Base-by-base conservation (phyloP, 2,329 filamentous ascomycete genomes). In the Podosphaera fusca region DNA sequence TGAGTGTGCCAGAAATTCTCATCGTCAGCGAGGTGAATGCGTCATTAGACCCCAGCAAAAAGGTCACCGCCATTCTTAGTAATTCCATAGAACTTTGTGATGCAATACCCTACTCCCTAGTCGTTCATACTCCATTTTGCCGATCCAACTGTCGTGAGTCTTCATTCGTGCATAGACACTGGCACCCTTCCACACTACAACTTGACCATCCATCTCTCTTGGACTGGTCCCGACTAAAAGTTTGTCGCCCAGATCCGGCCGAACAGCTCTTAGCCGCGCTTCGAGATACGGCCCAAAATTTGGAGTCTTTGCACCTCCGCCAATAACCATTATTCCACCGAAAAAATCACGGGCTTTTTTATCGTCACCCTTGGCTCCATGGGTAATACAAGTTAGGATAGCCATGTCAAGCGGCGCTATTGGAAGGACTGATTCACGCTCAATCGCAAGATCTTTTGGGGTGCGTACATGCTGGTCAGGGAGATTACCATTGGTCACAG, bases 131-230 rank as follows among this genome's bases (percentile, higher is more conserved):
- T 96, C 90, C 64, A 84, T 75, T 52, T 80, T 79, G 12, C 83
- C 84, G 66, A 96, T 87, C 92, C 92, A 98, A 65, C 85, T 92
- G 69, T 98, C 92, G 70, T 96, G 96, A 14, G 87, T 89, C 51
- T 73, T 74, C 59, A 82, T 79, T 63, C 96, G 72, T 2, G 87
- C 89, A 73, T 95, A 98, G 14, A 98, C 89, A 67, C 88, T 95
- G 0, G 87, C 92, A 3, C 92, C 92, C 75, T 98, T 98, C 92
- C 92, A 98, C 7, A 84, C 82, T 56, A 96, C 85, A n/a, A 96
- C 89, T 70, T 95, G 88, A 59, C 92, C 87, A 70, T 98, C 92
- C 73, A 98, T 84, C 64, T 98, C 92, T 64, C 90, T 76, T 0
- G 92, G 92, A 75, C 75, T 92, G 59, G 76, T 73, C 60, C 78